Conservation (phyloP, 331 rosid species). For the Dryas integrifolia region DNA sequence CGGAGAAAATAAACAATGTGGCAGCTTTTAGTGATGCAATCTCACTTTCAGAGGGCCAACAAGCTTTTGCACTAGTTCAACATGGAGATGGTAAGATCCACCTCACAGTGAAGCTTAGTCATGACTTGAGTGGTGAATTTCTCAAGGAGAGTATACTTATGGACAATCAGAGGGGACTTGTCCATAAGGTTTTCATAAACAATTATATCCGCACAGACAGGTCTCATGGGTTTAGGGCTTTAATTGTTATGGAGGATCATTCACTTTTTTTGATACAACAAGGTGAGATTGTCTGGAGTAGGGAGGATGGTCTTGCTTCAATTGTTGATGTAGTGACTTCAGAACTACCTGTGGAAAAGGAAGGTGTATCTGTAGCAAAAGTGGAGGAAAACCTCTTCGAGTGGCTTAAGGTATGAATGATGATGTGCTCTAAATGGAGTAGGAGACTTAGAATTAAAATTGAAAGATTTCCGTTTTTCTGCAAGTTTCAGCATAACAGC, state of each 20-base stretch:
- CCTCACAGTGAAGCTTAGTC: constrained; percentile 55
- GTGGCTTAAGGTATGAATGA: constrained; percentile 81
- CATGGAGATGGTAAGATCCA: constrained; percentile 58
- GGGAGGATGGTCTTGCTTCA: constrained; percentile 99
- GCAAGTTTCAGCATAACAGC: background rate
- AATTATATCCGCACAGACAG: constrained; percentile 83
- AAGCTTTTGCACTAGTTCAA: constrained; percentile 70
- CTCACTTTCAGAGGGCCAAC: constrained; percentile 65
- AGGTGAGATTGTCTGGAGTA: constrained; percentile 91
- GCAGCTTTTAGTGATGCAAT: constrained; percentile 69
- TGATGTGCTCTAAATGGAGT: background rate
- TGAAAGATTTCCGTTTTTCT: constrained; percentile 3
- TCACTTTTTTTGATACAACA: constrained; percentile 86
- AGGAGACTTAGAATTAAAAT: background rate
- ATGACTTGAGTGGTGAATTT: constrained; percentile 61
- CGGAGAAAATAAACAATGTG: constrained; percentile 53
- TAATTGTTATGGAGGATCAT: constrained; percentile 94
- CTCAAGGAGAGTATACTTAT: constrained; percentile 66
- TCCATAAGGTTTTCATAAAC: constrained; percentile 73
- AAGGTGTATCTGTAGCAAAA: constrained; percentile 84
- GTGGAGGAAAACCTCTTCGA: constrained; percentile 94
- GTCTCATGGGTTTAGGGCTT: constrained; percentile 85
- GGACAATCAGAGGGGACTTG: constrained; percentile 67
- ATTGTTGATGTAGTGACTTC: constrained; percentile 76
- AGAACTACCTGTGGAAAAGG: constrained; percentile 84